Evolutionary conservation across 2,329 filamentous ascomycete genomes (phyloP), one percentile per base, ranked within the genome.

Genomic region (Trichoderma sp.): DNA sequence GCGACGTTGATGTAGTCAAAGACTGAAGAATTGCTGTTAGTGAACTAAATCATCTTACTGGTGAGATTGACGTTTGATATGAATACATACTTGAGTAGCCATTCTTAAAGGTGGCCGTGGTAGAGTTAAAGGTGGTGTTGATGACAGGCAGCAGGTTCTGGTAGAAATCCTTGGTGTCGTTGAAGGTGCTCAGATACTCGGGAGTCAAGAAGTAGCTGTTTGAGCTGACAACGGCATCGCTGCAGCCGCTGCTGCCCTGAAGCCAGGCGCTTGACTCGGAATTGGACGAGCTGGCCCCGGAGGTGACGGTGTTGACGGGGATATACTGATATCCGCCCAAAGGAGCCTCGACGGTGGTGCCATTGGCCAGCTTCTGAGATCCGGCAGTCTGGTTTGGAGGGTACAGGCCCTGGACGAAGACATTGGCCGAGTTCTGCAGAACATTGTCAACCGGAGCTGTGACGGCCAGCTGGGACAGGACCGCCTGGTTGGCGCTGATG

Each of bases 381-480:
- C 79, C 74, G 57, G 71, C 89, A n/a, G 24, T 39, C 62, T 51
- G 89, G 1, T 91, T 89, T 1, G 95, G 93, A 11, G 95, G 95
- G 79, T 97, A 98, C 24, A 98, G 86, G 34, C 90, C 94, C 83
- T 97, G 95, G 34, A 95, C 83, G 83, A 97, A 97, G 36, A 89
- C 92, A 60, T 88, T 85, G 72, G 93, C 93, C 3, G 93, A 95
- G 82, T 89, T 92, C 80, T 95, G 91, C 34, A 98, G 87, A 21
- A 97, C 93, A 51, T 86, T 86, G 81, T 97, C 92, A 70, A 88
- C 83, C 0, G 95, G 93, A 0, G 94, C 88, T 15, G 89, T 90
- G 70, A 93, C 89, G 71, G 85, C 86, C 75, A 98, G 84, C 83
- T 97, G 93, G 3, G 87, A 87, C 24, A 90, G 84, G 71, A 90